Base-by-base conservation (phyloP, 768 basidiomycete species). In the Mrakia gelida region DNA sequence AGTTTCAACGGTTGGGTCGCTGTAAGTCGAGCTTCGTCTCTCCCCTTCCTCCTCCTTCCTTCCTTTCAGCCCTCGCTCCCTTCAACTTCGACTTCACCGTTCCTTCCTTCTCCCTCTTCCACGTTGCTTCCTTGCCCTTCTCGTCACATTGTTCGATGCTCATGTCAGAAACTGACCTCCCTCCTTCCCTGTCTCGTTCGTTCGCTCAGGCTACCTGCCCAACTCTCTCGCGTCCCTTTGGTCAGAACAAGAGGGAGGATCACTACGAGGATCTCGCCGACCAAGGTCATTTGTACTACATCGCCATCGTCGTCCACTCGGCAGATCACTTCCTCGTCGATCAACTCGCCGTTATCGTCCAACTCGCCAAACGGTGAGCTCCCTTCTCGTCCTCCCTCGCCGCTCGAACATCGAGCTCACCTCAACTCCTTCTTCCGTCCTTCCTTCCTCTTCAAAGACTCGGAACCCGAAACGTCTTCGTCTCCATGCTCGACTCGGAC, bases 291-390 rank as follows among this genome's bases (percentile, higher is more conserved):
- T 87, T 98, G 26, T 99, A 98, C 87, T 99, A 91, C 84, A 89
- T 99, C 80, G 95, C 94, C 76, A 92, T 98, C 81, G 89, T 95
- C 80, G 92, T 99, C 65, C 96, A 99, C 84, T 96, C 94, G 5
- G 97, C 97, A 3, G 97, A 99, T 87, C 97, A 99, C 84, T 99
- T 99, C 86, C 89, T 98, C 75, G 93, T 98, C 80, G 97, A 98
- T 86, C 97, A 99, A 84, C 90, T 99, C 67, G 94, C 97, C 28
- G 93, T 97, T 81, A 98, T 99, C 80, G 92, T 99, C 13, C 97
- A 99, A 84, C 89, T 99, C 82, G 93, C 93, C 0, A 79, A 75
- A 43, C 54, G 75, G 77, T 78, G 38, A 67, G 77, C 9, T 26
- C 26, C 11, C 45, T 45, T 45, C 45, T 45, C 28, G n/a, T 73